Base-by-base conservation (phyloP, 2,329 filamentous ascomycete species). In the Leptographium lundbergii region DNA sequence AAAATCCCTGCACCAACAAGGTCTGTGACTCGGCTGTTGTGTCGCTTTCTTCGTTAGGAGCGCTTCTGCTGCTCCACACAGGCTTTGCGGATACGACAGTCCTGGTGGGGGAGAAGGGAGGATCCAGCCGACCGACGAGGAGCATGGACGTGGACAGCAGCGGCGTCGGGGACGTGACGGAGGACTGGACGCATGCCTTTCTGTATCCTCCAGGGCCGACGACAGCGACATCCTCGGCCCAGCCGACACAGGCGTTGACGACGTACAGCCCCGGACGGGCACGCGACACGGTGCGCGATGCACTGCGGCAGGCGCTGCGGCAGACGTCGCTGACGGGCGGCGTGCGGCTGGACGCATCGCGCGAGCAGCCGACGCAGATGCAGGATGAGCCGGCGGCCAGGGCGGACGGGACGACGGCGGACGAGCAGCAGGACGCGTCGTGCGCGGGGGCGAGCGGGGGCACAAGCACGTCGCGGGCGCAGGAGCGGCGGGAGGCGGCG, bases 81-180 rank as follows among this genome's bases (percentile, higher is more conserved):
- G 14, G 36, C 36, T 39, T 39, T 39, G 36, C 36, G 36, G 19
- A 47, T n/a, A 22, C n/a, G 45, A 47, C 6, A 11, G 9, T 4
- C 19, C 17, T 47, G 9, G 45, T 11, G 36, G 45, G 45, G 45
- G 10, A 22, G 22, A 7, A 11, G 10, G 45, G n/a, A 11, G 22
- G n/a, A 47, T 6, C 10, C 10, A 52, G 19, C 5, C 24, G n/a
- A 29, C 34, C 13, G 10, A 29, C 13, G 34, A 54, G 17, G 4
- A 39, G 32, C 52, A 63, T 63, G 60, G 61, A 63, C 53, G 48
- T 61, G 25, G 60, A 59, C 42, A 58, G 24, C 54, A 47, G 51
- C 51, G 39, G 52, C 22, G 3, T 47, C 17, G n/a, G 19, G 13
- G 32, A 56, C 13, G 17, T 19, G n/a, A 47, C 47, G 4, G 59